Base-by-base conservation (phyloP, 73 alveolate species). In the Paramecium sexaurelia region DNA sequence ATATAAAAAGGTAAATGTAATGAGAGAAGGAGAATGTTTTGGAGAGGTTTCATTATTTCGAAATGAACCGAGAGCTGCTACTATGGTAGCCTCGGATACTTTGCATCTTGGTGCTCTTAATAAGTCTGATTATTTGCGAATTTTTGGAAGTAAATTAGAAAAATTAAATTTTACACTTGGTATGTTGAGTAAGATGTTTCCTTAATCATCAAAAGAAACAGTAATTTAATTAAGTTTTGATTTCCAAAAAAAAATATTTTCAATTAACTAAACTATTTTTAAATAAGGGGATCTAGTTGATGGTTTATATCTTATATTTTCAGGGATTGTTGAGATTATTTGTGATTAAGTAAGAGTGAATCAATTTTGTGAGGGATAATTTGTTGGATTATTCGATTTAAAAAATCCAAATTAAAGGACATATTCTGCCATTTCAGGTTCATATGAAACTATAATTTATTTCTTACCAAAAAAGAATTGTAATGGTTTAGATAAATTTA, bases 1-100 rank as follows among this genome's bases (percentile, higher is more conserved):
- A 3, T 69, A 27, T 47, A 22, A 69, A 5, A 27, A 69, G 15
- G 55, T 69, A 20, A 69, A 69, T 35, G 15, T 27, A 11, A 22
- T 69, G 51, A 69, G 36, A 22, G 45, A 69, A 27, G 97, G 97
- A 33, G 97, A 93, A 27, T 94, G 94, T 82, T 94, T 94, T 89
- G 97, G 97, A 55, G 97, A 94, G 55, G 89, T 95, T 35, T 92
- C 97, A 7, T 67, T 94, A 8, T 78, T 93, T 20, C 84, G 86
- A 47, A 93, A 85, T 35, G 96, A 87, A 55, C 95, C 94, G 0
- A 41, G 96, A 69, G 97, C 97, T 7, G 97, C 96, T 6, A 93
- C 86, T 29, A 39, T 94, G 1, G 47, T 94, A 6, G 96, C 96
- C n/a, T 85, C 55, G 6, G 68, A 69, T 5, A 69, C 19, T 1